Evolutionary conservation across 257 asterid species (phyloP).

Genomic region (Ballota nigra): DNA sequence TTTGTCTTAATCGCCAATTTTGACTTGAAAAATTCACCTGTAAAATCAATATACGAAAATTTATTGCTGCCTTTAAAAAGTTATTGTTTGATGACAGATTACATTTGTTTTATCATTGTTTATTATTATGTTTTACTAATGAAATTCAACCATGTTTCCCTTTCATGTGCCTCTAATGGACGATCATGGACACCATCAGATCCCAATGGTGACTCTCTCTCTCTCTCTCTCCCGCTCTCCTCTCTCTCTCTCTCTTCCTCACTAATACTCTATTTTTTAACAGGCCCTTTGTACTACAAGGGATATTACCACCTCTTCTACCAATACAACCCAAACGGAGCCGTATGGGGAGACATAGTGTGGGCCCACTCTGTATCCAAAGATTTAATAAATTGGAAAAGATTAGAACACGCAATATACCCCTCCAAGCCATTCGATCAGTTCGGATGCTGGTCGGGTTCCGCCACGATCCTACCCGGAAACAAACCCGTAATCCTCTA

Average conservation of each 20-base stretch:
- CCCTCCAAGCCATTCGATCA: conserved; percentile 62
- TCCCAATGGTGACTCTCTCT: conserved; percentile 37
- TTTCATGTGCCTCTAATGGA: conserved; percentile 24
- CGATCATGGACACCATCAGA: conserved; percentile 26
- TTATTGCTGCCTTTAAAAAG: not conserved
- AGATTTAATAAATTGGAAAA: conserved; percentile 63
- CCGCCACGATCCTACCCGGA: conserved; percentile 67
- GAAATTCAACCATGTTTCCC: conserved; percentile 2
- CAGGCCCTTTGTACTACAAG: conserved; percentile 74
- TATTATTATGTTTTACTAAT: not conserved
- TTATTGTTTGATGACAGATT: not conserved
- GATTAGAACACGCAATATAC: conserved; percentile 43
- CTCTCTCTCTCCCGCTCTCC: not conserved
- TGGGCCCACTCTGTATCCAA: conserved; percentile 83
- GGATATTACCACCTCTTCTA: conserved; percentile 74
- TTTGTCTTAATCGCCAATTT: no score
- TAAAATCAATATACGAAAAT: not conserved
- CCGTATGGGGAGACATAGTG: conserved; percentile 72
- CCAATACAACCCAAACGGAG: conserved; percentile 74
- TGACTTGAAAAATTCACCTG: not conserved
- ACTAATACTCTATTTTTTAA: not conserved
- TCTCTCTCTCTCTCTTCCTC: not conserved
- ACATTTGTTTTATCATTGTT: not conserved
- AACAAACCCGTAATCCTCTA: conserved; percentile 66
- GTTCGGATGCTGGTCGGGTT: conserved; percentile 87